These are phyloP conservation scores for Symbiodinium pilosum DNA, from an alignment of 73 alveolate species.

Conservation along the genomic window DNA sequence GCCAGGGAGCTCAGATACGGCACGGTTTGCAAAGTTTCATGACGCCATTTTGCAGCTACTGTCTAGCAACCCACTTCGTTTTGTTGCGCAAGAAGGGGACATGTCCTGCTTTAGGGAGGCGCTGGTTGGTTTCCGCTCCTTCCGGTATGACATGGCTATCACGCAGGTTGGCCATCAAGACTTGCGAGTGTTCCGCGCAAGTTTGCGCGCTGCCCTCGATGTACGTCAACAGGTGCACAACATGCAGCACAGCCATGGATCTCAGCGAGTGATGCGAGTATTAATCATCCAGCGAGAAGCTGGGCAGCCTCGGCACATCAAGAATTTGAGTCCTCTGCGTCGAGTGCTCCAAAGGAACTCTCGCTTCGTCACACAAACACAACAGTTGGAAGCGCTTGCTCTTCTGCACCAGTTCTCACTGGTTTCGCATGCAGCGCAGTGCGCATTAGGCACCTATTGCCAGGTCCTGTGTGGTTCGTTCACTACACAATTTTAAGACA, in stretches of 20 bases:
- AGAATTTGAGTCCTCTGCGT: conserved; percentile 1
- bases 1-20: conserved; percentile 10
- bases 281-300: conserved; percentile 27
- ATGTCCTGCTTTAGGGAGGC: conserved; percentile 21
- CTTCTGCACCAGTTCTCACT: neutral
- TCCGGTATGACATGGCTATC: conserved; percentile 54
- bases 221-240: neutral
- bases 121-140: conserved; percentile 41
- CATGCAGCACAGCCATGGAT: neutral
- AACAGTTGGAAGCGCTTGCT: neutral
- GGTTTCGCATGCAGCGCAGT: neutral
- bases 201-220: neutral
- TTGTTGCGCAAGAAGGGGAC: conserved; percentile 17
- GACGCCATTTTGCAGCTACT: neutral
- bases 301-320: conserved; percentile 24
- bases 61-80: conserved; percentile 10
- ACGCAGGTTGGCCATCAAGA: conserved; percentile 18
- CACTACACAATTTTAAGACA: neutral
- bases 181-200: conserved; percentile 5
- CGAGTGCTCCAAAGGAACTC: neutral
- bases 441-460: neutral
- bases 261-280: neutral
- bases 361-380: neutral
- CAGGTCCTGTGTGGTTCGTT: neutral
- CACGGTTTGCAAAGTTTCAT: neutral